A percentile compares a stretch with the other conserved stretches of the same genome.
Conservation (phyloP, 495 filamentous ascomycete genomes). For the Beverwykella pulmonaria region DNA sequence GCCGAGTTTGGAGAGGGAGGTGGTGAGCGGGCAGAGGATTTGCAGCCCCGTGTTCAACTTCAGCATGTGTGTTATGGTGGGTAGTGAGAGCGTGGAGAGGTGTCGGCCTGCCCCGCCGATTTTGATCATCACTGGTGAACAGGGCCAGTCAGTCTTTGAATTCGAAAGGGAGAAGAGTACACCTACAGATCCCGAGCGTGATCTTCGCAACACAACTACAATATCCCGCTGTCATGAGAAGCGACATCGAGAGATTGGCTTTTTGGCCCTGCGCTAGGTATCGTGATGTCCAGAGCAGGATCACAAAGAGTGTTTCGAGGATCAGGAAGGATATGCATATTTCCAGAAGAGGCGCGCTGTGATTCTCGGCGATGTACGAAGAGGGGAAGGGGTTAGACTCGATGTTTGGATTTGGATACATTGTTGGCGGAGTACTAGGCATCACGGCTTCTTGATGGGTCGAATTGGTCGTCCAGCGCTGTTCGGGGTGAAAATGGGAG, state of each 20-base stretch:
- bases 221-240: conserved; percentile 23
- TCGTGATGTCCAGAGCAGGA: conserved; percentile 10
- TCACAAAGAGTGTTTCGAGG: conserved; percentile 19
- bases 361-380: conserved; percentile 9
- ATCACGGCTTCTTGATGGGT: neutral
- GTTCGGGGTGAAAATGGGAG: neutral
- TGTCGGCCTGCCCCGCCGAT: conserved; percentile 23
- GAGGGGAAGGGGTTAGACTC: neutral
- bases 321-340: conserved; percentile 19
- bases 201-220: conserved; percentile 9
- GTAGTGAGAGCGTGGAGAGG: neutral
- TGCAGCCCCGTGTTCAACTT: conserved; percentile 4
- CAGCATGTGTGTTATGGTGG: neutral
- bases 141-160: neutral
- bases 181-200: conserved; percentile 12
- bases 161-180: neutral
- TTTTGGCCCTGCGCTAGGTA: conserved; percentile 1
- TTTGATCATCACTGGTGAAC: conserved; percentile 13
- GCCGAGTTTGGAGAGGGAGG: conserved; percentile 25
- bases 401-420: neutral
- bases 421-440: neutral
- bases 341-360: neutral
- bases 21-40: conserved; percentile 27
- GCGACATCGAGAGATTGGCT: conserved; percentile 3
- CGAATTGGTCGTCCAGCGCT: neutral